phyloP scores from a whole-genome alignment of 202 grass and related monocot species.

The Schoenoplectus tabernaemontani region DNA sequence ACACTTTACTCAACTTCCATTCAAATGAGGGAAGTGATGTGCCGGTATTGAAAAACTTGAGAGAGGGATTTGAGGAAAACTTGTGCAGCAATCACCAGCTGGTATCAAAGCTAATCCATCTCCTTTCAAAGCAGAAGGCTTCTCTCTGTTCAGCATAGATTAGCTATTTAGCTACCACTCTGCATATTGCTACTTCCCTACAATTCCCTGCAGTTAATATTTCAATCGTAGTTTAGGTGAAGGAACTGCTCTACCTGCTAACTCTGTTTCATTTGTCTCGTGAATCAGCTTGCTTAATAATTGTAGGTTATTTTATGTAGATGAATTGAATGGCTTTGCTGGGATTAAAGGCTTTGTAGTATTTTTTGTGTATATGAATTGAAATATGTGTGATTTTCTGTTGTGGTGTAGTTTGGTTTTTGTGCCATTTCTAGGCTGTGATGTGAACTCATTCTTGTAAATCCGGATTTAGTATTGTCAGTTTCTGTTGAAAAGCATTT shows the following conservation, averaged over 20 bases:
- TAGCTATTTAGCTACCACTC: not conserved
- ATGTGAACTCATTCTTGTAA: not conserved
- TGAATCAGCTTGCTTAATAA: not conserved
- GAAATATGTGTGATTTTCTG: not conserved
- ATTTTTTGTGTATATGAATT: not conserved
- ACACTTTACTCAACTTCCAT: slow-evolving; percentile 49
- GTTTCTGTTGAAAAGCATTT: not conserved
- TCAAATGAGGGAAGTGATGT: slow-evolving; percentile 61
- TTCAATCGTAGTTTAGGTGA: not conserved
- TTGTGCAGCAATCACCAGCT: slow-evolving; percentile 48
- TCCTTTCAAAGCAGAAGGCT: slow-evolving; percentile 59
- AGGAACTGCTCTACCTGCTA: not conserved
- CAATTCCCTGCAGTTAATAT: not conserved
- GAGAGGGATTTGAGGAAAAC: slow-evolving; percentile 52
- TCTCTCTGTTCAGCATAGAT: slow-evolving; percentile 62
- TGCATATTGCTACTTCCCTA: not conserved
- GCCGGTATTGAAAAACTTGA: slow-evolving; percentile 35
- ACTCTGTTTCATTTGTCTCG: not conserved
- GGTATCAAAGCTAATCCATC: slow-evolving; percentile 45
- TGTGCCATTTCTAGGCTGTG: not conserved
- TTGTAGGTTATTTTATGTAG: not conserved
- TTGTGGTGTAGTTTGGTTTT: not conserved
- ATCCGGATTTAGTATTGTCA: not conserved
- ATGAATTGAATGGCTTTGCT: not conserved
- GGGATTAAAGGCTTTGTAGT: too few species aligned